These are phyloP conservation scores for Rhazya stricta DNA, from an alignment of 257 asterid species.

Conservation along the genomic window DNA sequence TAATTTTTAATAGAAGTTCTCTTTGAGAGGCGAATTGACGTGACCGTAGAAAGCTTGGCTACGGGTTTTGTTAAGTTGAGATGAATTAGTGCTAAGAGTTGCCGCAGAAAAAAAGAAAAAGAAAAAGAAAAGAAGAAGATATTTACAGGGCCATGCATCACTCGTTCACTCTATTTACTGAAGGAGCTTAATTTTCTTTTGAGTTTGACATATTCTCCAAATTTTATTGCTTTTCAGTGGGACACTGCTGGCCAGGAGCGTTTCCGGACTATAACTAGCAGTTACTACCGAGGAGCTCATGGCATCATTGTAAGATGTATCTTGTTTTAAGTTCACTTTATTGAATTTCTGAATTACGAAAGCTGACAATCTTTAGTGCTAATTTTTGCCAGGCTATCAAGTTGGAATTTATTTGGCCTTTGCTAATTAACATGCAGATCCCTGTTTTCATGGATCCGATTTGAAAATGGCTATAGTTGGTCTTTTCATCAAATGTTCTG, in stretches of 20 bases:
- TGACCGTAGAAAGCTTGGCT: neutral
- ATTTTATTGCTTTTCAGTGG: slow-evolving; percentile 55
- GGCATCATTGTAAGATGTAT: slow-evolving; percentile 80
- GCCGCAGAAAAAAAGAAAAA: neutral
- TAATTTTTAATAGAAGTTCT: neutral
- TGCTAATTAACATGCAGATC: neutral
- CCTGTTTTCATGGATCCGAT: neutral
- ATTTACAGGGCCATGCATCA: neutral
- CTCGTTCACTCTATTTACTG: neutral
- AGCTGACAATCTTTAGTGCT: neutral
- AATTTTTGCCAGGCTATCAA: neutral
- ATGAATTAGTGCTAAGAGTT: neutral
- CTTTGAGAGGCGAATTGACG: neutral
- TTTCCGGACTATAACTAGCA: slow-evolving; percentile 95
- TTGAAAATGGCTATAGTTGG: neutral
- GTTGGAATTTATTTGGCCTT: neutral
- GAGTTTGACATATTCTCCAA: neutral
- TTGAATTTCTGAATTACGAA: neutral
- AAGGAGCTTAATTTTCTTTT: neutral
- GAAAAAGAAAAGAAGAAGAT: neutral
- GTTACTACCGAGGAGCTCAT: slow-evolving; percentile 97
- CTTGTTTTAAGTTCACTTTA: slow-evolving; percentile 12
- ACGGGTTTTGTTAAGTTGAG: neutral
- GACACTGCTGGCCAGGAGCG: slow-evolving; percentile 99
- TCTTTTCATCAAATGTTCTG: neutral